Evolutionary conservation across 371 early-diverging fungal genomes (phyloP), one percentile per base, ranked within the genome.

Genomic region (Rhizopus delemar): DNA sequence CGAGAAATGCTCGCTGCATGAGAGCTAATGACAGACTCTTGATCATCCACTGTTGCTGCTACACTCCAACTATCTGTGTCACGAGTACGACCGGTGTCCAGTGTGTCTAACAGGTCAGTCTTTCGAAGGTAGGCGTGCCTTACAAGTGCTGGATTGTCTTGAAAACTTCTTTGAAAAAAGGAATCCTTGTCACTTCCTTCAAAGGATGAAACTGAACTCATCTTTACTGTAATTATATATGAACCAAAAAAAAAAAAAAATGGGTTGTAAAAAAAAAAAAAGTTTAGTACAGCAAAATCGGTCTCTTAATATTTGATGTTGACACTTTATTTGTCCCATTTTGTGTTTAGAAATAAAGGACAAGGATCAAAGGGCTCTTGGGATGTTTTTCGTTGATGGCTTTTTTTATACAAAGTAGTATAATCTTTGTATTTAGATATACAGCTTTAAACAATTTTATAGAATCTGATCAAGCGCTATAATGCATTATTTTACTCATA

Each of bases 21-120:
- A 1, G 74, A 68, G 55, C 80, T 80, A 52, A 80, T 67, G 22
- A 80, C 76, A 2, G 75, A 75, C 50, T 80, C 77, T 59, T 77
- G 75, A 52, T 80, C 80, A 59, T 80, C 80, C 65, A 80, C 69
- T 8, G 80, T 80, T 1, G 80, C 80, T 12, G 80, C 80, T 3
- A 80, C 80, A 68, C 77, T 77, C 80, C 80, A 80, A 5, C 74
- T 56, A 49, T 80, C 80, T 12, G 77, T 77, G 46, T 80, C 80
- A 34, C 77, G 73, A 11, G 53, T 48, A 48, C 66, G 66, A 22
- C 49, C 51, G 29, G 41, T 61, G 49, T 80, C 80, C 36, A 80
- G 57, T 5, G 75, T 75, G 52, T 80, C 80, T 41, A 80, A 63
- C 15, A 80, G 61, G 52, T 80, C 80, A 5, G 80, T 77, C 56